Evolutionary conservation across 1,139 yeast genomes (phyloP), one percentile per base, ranked within the genome.

Genomic region (Kurtzmaniella quercitrusa): DNA sequence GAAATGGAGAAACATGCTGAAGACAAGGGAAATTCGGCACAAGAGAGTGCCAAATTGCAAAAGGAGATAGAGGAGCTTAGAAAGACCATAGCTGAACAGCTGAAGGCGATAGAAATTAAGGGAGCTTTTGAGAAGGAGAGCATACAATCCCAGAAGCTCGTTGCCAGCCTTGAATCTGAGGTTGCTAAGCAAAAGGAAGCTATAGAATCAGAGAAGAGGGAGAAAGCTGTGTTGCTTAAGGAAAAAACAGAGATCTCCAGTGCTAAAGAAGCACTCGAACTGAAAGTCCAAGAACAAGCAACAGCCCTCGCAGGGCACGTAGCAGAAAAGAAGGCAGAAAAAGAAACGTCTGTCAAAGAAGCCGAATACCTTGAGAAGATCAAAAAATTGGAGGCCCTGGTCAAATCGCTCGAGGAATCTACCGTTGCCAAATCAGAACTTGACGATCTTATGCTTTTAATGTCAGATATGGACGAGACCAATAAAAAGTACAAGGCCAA

Each of bases 401-500:
- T 41, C 29, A 36, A 47, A 14, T 39, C 34, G 37, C 48, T 34
- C 42, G 40, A 36, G 29, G 43, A 5, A 4, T 40, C 43, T 36
- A 62, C 63, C 54, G 85, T 80, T 14, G 77, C 83, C 0, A 79
- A 73, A 51, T 59, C 78, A 1, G 95, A 87, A 41, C 59, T 85
- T 12, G 96, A 89, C 56, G 95, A 87, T 46, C 63, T 88, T 49
- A 78, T 88, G 82, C 65, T 86, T 37, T 65, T 88, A 37, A 78
- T 89, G 63, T 74, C 85, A 12, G 95, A 86, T 39, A 66, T 86
- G 56, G 94, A 86, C 51, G 93, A 86, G 41, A 77, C 77, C 48
- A 82, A 77, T 47, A 71, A 73, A 31, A 72, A 70, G 51, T 86
- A 87, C 59, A 84, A 83, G 53, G 56, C 60, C 14, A 73, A 69